phyloP scores from a whole-genome alignment of 176 grass and related monocot genomes.

The Ensete glaucum region DNA sequence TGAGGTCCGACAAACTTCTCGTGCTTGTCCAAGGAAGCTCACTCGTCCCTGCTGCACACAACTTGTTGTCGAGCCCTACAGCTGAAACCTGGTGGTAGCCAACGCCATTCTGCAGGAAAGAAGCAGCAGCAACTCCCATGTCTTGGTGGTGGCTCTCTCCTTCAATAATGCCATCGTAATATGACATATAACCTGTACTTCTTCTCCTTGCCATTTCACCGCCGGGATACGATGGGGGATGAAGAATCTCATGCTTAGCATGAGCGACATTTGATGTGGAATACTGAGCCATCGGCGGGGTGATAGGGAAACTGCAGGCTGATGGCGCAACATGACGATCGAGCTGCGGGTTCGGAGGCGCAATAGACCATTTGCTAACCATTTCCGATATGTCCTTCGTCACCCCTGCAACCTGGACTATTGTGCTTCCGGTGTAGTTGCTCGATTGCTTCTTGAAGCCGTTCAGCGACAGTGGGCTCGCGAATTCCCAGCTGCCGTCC shows the following conservation, averaged over 20 bases:
- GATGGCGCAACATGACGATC: conserved; percentile 5
- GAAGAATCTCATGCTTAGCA: not conserved
- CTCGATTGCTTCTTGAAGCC: conserved; percentile 35
- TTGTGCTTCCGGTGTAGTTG: conserved; percentile 6
- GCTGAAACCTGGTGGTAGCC: not conserved
- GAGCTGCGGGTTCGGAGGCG: conserved; percentile 47
- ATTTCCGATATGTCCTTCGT: conserved; percentile 38
- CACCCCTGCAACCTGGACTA: not conserved
- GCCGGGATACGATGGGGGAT: not conserved
- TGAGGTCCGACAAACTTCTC: conserved; percentile 65
- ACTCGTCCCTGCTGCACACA: not conserved
- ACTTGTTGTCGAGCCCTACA: not conserved
- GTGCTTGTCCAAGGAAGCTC: conserved; percentile 21
- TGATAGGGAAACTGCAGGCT: not conserved
- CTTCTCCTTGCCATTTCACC: not conserved
- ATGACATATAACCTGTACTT: not conserved
- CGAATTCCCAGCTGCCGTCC: conserved; percentile 35
- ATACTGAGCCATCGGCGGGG: not conserved
- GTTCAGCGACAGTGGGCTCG: conserved; percentile 20
- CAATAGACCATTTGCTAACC: conserved; percentile 83
- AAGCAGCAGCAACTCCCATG: not conserved
- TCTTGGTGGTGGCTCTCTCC: not conserved
- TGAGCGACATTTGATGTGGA: not conserved
- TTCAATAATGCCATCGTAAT: not conserved
- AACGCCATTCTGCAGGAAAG: not conserved